Evolutionary conservation across 169 alveolate species (phyloP).

Genomic region (Babesia microti): DNA sequence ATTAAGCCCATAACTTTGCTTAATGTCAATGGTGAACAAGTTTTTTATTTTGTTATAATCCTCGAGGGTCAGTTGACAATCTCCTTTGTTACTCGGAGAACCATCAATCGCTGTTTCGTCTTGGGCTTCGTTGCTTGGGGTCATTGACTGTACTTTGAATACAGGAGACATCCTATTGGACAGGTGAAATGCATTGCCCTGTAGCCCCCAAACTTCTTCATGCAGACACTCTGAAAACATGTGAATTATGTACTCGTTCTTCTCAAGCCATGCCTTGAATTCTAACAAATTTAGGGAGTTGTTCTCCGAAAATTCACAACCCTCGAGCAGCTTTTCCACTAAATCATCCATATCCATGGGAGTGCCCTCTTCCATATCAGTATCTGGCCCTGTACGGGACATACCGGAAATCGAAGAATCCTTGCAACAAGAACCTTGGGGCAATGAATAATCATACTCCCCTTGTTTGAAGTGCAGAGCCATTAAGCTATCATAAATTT

Average conservation of each 20-base stretch:
- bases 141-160: neutral
- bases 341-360: slow-evolving; percentile 41
- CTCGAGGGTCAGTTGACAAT: no score
- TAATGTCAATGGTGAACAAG: slow-evolving; percentile 18
- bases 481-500: no score
- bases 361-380: neutral
- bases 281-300: slow-evolving; percentile 52
- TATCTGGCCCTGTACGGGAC: slow-evolving; percentile 1
- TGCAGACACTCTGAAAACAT: slow-evolving; percentile 69
- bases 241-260: slow-evolving; percentile 53
- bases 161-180: neutral
- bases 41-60: no score
- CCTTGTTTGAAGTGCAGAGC: no score
- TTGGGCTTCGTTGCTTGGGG: neutral
- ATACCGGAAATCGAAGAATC: slow-evolving; percentile 2
- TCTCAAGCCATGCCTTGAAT: slow-evolving; percentile 66
- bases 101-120: neutral
- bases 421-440: no score
- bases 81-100: neutral
- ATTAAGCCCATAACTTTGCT: slow-evolving; percentile 11
- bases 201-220: slow-evolving; percentile 76
- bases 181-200: slow-evolving; percentile 66
- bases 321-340: slow-evolving; percentile 57
- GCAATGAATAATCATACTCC: no score
- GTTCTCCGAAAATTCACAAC: slow-evolving; percentile 56